Evolutionary conservation across 805 yeast species (phyloP), one percentile per base, ranked within the genome.

Genomic region (Schwanniomyces pseudopolymorphus): DNA sequence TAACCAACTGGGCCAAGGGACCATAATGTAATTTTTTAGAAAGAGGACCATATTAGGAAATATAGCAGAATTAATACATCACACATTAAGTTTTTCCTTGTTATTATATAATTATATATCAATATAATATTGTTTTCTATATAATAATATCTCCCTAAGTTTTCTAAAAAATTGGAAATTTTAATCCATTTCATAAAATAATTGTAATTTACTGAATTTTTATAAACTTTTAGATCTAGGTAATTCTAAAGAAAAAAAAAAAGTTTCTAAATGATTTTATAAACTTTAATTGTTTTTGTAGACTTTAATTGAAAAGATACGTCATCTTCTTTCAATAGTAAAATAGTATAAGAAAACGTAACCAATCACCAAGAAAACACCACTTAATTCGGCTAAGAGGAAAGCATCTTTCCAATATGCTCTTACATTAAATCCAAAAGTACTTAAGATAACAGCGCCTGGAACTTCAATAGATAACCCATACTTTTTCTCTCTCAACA

Each of bases 391-490:
- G 0, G 72, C 70, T 43, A 94, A 72, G 49, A 80, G 80, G 27
- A 75, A 61, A 24, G 85, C 75, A 63, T 94, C 98, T 28, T 73
- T 72, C 65, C 80, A 66, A 44, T 87, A 78, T 2, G 91, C 94
- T 20, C 83, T 81, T 11, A 89, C 92, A 53, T 88, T 80, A 64
- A 94, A 94, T 0, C 99, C 99, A 72, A 94, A 94, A 0, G 98
- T 89, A 55, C 96, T 87, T 55, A 94, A 75, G 46, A 94, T 94
- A 1, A 96, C 95, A 2, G 99, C 98, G 9, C 99, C 99, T 0
- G 99, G 99, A 13, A 94, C 95, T 65, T 90, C 96, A 56, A 94
- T 92, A 39, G 91, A 87, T 37, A 94, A 76, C 0, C 99, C 99
- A 59, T 85, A 92, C 67, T 94, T 94, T 61, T 82, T 84, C 62